These are phyloP conservation scores for Saccharomycopsis sp. DNA, from an alignment of 805 yeast genomes.

Conservation along the genomic window DNA sequence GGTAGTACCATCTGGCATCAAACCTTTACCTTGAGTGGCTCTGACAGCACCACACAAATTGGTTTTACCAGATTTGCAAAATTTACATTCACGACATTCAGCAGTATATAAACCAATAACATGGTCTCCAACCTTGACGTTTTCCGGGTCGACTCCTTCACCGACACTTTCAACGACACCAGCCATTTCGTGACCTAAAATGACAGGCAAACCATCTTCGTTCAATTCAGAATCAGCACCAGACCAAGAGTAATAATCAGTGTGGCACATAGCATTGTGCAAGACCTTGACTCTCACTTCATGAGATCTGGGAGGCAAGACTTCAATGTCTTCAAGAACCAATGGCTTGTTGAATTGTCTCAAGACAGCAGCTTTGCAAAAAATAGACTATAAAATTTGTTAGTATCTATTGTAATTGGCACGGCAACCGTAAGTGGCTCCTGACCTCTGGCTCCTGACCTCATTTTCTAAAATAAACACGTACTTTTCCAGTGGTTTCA, in stretches of 20 bases:
- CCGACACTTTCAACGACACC: constrained; percentile 95
- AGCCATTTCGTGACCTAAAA: constrained; percentile 97
- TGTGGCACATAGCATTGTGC: constrained; percentile 95
- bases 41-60: constrained; percentile 93
- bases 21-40: constrained; percentile 96
- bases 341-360: constrained; percentile 90
- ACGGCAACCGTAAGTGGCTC: no score
- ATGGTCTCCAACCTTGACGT: constrained; percentile 90
- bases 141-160: constrained; percentile 59
- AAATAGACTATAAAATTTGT: background rate
- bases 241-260: constrained; percentile 92
- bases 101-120: constrained; percentile 95
- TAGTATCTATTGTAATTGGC: no score
- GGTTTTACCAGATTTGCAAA: constrained; percentile 92
- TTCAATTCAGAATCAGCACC: constrained; percentile 79
- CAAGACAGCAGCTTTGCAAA: constrained; percentile 92
- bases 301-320: constrained; percentile 90
- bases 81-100: constrained; percentile 91
- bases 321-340: constrained; percentile 77
- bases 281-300: constrained; percentile 88
- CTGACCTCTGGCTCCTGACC: no score
- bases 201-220: constrained; percentile 76
- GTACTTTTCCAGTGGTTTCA: constrained; percentile 9
- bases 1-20: constrained; percentile 96
- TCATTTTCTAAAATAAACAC: no score